Evolutionary conservation across 225 moss, liverwort and hornwort species (phyloP), one percentile per base, ranked within the genome.

Genomic region (Thuidium tamariscinum): DNA sequence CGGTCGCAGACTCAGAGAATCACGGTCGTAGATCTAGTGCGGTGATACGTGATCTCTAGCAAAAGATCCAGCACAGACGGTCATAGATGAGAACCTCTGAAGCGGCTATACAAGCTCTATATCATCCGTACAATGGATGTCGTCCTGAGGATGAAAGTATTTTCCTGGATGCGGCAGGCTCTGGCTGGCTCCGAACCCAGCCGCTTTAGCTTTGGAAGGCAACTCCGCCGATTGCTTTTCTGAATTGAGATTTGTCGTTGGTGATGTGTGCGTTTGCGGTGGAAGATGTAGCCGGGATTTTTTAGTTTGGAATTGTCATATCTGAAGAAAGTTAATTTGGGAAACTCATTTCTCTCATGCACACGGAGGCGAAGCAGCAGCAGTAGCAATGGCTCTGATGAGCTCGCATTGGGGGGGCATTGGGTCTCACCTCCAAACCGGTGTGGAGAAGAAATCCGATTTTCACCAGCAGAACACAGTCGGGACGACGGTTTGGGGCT

Each of bases 311-410:
- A 26, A 17, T 18, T 16, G 7, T 21, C 10, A 64, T 69, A 7
- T 61, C 37, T 72, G 54, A 34, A 79, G 79, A 73, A 85, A 75
- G 29, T 61, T 55, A 48, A 63, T 32, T 70, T 14, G 62, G 5
- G 44, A 59, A 26, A 83, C 70, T 52, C 60, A 42, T 61, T 34
- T 65, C n/a, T 75, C 89, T 77, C 84, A 89, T 89, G 84, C 70
- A 26, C 41, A 32, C 68, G 78, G 89, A 82, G 85, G 79, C 19
- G 70, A 84, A 81, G 60, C 79, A 72, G 71, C 71, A 83, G 72
- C 64, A 74, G 82, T 76, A 87, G 88, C 77, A 44, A 92, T 92
- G 92, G 90, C 88, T 86, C 78, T 84, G 34, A 74, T 87, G 90
- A 92, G 84, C 92, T 92, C 84, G 82, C 92, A 86, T 60, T 88